Percentiles rank a stretch among this genome's conserved stretches.
Evolutionary conservation across 164 flowering plant genomes (phyloP).

Genomic region (Sedum album): DNA sequence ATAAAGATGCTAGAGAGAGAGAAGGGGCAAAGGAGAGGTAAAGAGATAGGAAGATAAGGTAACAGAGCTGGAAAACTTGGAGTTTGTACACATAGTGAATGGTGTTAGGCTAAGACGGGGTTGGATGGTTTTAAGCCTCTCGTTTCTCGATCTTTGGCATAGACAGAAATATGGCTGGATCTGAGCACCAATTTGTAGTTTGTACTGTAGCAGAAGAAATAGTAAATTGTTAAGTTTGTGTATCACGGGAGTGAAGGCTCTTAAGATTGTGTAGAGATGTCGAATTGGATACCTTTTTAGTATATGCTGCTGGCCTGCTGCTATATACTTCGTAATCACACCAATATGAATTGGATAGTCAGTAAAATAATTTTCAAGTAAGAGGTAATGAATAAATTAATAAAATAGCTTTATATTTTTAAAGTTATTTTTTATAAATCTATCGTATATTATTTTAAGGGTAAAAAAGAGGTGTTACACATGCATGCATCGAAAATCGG

Average conservation of each 20-base stretch:
- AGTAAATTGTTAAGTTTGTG: neutral
- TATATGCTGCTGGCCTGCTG: no score
- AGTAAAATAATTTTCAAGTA: no score
- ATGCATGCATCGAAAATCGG: no score
- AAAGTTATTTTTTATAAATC: no score
- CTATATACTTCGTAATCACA: no score
- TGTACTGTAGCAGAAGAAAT: neutral
- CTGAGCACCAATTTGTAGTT: neutral
- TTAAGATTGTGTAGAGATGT: no score
- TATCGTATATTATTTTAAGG: no score
- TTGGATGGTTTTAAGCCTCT: slow-evolving; percentile 7
- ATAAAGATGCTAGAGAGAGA: slow-evolving; percentile 3
- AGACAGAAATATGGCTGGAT: neutral
- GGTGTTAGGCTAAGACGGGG: slow-evolving; percentile 7
- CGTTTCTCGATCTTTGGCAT: neutral
- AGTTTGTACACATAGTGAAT: slow-evolving; percentile 1
- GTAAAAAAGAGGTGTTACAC: no score
- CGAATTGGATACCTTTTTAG: no score
- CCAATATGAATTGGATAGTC: no score
- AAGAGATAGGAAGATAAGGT: slow-evolving; percentile 5
- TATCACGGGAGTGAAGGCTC: neutral
- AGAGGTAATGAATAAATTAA: no score
- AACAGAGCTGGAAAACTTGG: slow-evolving; percentile 9
- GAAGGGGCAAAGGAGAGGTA: neutral
- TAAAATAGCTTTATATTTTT: no score